phyloP scores from a whole-genome alignment of 1,284 basidiomycete genomes.

The Tylopilus sp. region DNA sequence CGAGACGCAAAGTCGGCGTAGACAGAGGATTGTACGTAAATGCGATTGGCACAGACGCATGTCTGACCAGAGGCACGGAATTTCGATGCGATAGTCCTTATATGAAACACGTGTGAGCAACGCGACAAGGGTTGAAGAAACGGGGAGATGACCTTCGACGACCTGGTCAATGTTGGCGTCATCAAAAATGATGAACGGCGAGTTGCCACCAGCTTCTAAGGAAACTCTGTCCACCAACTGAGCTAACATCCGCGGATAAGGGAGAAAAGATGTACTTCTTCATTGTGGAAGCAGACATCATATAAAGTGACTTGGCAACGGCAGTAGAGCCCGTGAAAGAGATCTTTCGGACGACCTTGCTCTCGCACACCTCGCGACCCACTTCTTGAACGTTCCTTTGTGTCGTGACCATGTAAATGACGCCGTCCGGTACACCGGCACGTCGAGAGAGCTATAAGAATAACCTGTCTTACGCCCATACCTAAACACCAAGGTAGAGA shows the following conservation, averaged over 20 bases:
- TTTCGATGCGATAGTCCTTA: slow-evolving; percentile 89
- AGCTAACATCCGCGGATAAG: slow-evolving; percentile 3
- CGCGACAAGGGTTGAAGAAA: background rate
- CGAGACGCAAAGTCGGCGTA: slow-evolving; percentile 90
- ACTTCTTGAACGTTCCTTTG: slow-evolving; percentile 85
- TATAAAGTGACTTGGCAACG: slow-evolving; percentile 92
- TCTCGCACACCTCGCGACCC: slow-evolving; percentile 87
- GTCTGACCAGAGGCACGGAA: slow-evolving; percentile 96
- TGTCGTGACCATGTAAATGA: slow-evolving; percentile 95
- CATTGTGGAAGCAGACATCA: slow-evolving; percentile 85
- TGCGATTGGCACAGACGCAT: slow-evolving; percentile 87
- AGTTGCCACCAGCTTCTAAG: slow-evolving; percentile 90
- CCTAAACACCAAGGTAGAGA: background rate
- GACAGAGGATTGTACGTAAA: slow-evolving; percentile 87
- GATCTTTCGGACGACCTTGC: slow-evolving; percentile 84
- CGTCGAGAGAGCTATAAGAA: slow-evolving; percentile 76
- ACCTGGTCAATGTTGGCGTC: slow-evolving; percentile 96
- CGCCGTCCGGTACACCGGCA: slow-evolving; percentile 94
- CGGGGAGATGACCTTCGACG: slow-evolving; percentile 70
- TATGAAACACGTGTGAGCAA: slow-evolving; percentile 3
- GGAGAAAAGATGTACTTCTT: slow-evolving; percentile 77
- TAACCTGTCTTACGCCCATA: background rate
- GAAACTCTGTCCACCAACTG: slow-evolving; percentile 66
- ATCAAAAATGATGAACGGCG: slow-evolving; percentile 97
- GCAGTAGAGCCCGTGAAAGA: slow-evolving; percentile 95